Evolutionary conservation across 140 eudicot species (phyloP), one percentile per base, ranked within the genome.

Genomic region (Bidens hawaiensis): DNA sequence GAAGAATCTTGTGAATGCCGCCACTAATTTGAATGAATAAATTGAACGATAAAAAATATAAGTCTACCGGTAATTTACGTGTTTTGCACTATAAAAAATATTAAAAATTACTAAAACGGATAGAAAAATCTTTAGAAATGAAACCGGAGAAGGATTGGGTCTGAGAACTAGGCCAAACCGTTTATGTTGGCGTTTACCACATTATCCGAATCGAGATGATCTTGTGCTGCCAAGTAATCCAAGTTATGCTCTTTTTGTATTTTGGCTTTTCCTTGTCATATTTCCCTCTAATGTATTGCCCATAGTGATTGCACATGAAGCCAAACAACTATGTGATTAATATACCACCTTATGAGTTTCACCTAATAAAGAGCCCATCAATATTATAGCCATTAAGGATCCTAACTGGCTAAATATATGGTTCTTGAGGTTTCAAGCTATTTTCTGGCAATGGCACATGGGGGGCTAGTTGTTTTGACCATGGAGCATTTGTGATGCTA

Each of bases 1-100:
- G 97, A 74, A 79, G 60, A 57, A 53, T 62, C 70, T 90, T 65
- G 90, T 78, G 14, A 53, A 64, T 74, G 81, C 83, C 64, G 60
- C 74, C 22, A 74, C 73, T 45, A 14, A 69, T 42, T 33, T 54
- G 46, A 47, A 64, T 58, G 54, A 28, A 58, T 51, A 62, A 62
- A 59, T 31, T 15, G 14, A 56, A 40, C 4, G 26, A 13, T 74
- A 52, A n/a, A n/a, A n/a, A n/a, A n/a, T n/a, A n/a, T n/a, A n/a
- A n/a, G n/a, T n/a, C n/a, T n/a, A n/a, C n/a, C n/a, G n/a, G n/a
- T n/a, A n/a, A n/a, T n/a, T n/a, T n/a, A n/a, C n/a, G n/a, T n/a
- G n/a, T n/a, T n/a, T n/a, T n/a, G n/a, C n/a, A n/a, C n/a, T n/a
- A n/a, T n/a, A n/a, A n/a, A n/a, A n/a, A n/a, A n/a, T n/a, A n/a